Evolutionary conservation across 345 rosid species (phyloP), one percentile per base, ranked within the genome.

Genomic region (Dovyalis caffra): DNA sequence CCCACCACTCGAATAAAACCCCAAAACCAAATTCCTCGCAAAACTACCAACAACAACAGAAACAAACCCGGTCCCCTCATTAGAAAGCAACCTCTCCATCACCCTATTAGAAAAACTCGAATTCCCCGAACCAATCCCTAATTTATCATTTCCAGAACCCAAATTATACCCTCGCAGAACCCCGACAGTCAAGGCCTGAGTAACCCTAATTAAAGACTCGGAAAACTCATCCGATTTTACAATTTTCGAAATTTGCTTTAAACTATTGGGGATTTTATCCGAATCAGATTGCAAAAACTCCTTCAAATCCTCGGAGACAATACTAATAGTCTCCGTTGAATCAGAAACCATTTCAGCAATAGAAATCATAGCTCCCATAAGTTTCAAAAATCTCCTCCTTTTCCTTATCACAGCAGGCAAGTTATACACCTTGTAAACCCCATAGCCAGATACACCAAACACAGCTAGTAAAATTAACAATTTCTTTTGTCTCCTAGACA

Each of bases 31-130:
- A 87, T 92, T 96, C 87, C 84, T 88, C 3, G 99, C 97, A 81
- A 96, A 92, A 80, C 97, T 96, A 82, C 97, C 97, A 28, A 89
- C 89, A 29, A 96, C 86, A 32, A 85, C 90, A 0, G 99, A 96
- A 58, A 88, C 86, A 82, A 96, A 93, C 3, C 98, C 99, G 66
- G 90, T 70, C 33, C 97, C 99, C 20, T 90, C 79, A 8, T 83
- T 65, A 0, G 99, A 90, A 69, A 92, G 86, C 73, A 91, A 68
- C 87, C 81, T 88, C 56, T 93, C 97, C 83, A 88, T 82, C n/a
- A 90, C 86, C 83, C 72, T 88, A 82, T 88, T 89, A 60, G 85
- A 56, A 68, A 83, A 80, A 78, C 81, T 81, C 0, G 83, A 70
- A 70, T 77, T 82, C 35, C 25, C 81, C 0, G 76, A 43, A 47